Conservation (phyloP, 1,139 yeast species). For the Yueomyces sp. region DNA sequence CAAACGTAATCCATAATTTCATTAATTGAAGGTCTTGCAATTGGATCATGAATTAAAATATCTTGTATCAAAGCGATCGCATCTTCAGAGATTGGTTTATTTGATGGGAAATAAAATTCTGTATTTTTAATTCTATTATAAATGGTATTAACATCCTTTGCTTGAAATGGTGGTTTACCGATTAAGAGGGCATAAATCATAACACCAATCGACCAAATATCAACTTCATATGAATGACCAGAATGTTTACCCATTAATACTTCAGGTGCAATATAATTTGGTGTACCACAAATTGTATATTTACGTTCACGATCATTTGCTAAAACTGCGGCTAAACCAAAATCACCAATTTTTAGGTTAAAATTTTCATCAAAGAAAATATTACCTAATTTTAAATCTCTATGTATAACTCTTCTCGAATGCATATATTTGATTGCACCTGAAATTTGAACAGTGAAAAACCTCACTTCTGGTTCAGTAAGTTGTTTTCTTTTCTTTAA, state of each 20-base stretch:
- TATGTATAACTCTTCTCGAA: conserved; percentile 82
- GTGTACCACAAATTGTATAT: conserved; percentile 94
- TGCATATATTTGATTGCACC: conserved; percentile 93
- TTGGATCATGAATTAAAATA: conserved; percentile 67
- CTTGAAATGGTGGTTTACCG: conserved; percentile 96
- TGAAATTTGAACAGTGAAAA: conserved; percentile 79
- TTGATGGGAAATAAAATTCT: conserved; percentile 72
- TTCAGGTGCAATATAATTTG: conserved; percentile 96
- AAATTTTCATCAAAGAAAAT: conserved; percentile 85
- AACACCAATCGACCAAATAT: conserved; percentile 94
- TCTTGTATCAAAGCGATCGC: conserved; percentile 62
- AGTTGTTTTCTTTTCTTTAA: conserved; percentile 70
- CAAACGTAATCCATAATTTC: conserved; percentile 73
- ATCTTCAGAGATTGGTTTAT: conserved; percentile 53
- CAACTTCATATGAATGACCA: conserved; percentile 91
- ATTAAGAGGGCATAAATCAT: conserved; percentile 84
- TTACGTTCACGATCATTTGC: conserved; percentile 62
- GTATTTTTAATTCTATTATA: conserved; percentile 83
- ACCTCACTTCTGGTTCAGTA: conserved; percentile 86
- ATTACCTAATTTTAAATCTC: conserved; percentile 90
- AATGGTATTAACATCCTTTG: conserved; percentile 85
- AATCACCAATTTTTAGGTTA: conserved; percentile 92
- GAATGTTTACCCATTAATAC: conserved; percentile 77
- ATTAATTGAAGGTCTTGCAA: conserved; percentile 67
- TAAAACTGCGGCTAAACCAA: conserved; percentile 86